Evolutionary conservation across 176 grass and related monocot species (phyloP), one percentile per base, ranked within the genome.

Genomic region (Raddia distichophylla): DNA sequence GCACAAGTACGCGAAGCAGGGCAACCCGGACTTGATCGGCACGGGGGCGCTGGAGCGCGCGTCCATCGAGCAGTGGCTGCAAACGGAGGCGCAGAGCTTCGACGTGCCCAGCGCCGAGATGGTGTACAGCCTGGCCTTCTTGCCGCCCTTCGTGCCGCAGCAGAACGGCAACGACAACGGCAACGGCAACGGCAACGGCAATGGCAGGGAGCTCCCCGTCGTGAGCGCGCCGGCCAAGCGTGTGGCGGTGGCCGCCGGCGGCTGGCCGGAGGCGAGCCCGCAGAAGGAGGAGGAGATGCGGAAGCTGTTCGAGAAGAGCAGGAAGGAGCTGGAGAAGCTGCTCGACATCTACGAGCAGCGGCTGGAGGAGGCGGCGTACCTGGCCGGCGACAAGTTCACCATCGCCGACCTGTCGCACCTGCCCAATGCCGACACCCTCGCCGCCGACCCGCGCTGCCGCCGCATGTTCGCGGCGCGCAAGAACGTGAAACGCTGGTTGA

Each of bases 11-110:
- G 74, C 86, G 18, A 91, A 63, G 59, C 68, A 93, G 69, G 92
- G 92, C 54, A 85, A 94, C 88, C 85, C 76, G 35, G 74, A 94
- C 35, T 84, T 98, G 56, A 87, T 98, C 43, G 92, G 92, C 53
- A 52, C 87, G 15, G 95, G 95, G 7, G 84, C 92, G 42, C 90
- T 98, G 40, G 92, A 98, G 85, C 87, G 95, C 35, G 90, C 95
- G 46, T 83, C 92, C 79, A 98, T 98, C 65, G 95, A 98, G 80
- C 95, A 98, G 77, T 98, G 95, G 95, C 95, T 98, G 81, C 86
- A 89, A 71, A 98, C 95, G 5, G 95, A 98, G 87, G 90, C 88
- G 77, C 92, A 87, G 80, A 94, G 76, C 92, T 98, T 98, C 84
- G 95, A 98, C 84, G 80, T 86, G 8, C 84, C 92, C 37, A 90